phyloP scores from a whole-genome alignment of 768 basidiomycete genomes.

The Phylloporus sp. region DNA sequence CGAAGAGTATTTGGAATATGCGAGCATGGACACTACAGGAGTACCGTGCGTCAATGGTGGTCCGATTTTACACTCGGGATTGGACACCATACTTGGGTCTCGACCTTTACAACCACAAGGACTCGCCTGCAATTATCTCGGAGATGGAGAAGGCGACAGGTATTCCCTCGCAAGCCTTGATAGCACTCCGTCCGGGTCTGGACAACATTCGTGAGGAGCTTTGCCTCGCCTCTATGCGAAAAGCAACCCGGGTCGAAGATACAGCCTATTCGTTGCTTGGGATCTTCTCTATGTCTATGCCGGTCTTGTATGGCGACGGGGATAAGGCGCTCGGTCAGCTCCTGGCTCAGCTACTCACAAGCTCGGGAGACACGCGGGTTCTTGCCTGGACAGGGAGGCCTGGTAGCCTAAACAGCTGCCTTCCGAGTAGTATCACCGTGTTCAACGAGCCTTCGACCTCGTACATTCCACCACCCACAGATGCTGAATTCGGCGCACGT shows the following conservation, averaged over 20 bases:
- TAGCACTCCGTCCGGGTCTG: not conserved
- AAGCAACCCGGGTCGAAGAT: not conserved
- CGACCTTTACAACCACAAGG: not conserved
- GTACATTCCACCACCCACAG: not conserved
- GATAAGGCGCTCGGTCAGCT: slow-evolving; percentile 2
- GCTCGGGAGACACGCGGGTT: slow-evolving; percentile 3
- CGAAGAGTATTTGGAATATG: not conserved
- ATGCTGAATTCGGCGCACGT: not conserved
- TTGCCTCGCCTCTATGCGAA: not conserved
- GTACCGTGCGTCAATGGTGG: not conserved
- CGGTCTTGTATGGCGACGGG: slow-evolving; percentile 3
- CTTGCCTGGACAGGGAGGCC: slow-evolving; percentile 7
- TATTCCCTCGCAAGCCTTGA: not conserved
- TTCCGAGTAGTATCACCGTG: not conserved
- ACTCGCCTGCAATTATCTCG: not conserved
- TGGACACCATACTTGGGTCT: not conserved
- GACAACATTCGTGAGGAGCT: not conserved
- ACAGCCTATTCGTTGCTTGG: not conserved
- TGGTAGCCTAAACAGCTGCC: slow-evolving; percentile 7
- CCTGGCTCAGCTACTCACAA: not conserved
- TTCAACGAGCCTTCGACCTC: not conserved
- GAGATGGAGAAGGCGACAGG: not conserved
- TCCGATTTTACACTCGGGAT: not conserved
- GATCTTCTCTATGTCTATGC: not conserved
- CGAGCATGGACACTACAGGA: not conserved